These are phyloP conservation scores for Symbiodinium natans DNA, from an alignment of 73 alveolate species.

Conservation along the genomic window DNA sequence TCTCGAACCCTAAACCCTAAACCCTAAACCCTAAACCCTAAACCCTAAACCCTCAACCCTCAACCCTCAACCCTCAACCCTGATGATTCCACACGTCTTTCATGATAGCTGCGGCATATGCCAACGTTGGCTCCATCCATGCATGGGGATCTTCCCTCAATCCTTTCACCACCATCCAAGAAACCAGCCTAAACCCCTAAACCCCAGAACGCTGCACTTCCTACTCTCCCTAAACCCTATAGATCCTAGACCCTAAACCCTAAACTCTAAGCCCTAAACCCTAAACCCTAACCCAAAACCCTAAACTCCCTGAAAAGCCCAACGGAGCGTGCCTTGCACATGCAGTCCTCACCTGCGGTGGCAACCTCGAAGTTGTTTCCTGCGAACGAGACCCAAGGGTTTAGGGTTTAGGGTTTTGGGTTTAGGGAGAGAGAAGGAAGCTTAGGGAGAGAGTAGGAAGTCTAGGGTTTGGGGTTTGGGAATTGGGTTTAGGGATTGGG, in stretches of 20 bases:
- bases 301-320: background rate
- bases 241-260: background rate
- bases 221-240: background rate
- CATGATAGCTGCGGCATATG: too few species aligned
- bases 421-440: too few species aligned
- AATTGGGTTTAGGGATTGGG: background rate
- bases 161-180: too few species aligned
- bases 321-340: background rate
- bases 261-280: too few species aligned
- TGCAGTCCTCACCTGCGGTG: background rate
- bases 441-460: too few species aligned
- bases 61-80: background rate
- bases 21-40: background rate
- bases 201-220: background rate
- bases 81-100: too few species aligned
- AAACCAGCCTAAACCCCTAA: background rate
- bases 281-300: background rate
- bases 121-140: too few species aligned
- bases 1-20: background rate
- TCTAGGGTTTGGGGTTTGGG: too few species aligned
- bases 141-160: too few species aligned
- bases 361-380: background rate
- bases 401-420: too few species aligned
- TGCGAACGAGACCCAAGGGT: background rate
- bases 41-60: background rate